Conservation (phyloP, 345 rosid species). For the Melastoma malabathricum region DNA sequence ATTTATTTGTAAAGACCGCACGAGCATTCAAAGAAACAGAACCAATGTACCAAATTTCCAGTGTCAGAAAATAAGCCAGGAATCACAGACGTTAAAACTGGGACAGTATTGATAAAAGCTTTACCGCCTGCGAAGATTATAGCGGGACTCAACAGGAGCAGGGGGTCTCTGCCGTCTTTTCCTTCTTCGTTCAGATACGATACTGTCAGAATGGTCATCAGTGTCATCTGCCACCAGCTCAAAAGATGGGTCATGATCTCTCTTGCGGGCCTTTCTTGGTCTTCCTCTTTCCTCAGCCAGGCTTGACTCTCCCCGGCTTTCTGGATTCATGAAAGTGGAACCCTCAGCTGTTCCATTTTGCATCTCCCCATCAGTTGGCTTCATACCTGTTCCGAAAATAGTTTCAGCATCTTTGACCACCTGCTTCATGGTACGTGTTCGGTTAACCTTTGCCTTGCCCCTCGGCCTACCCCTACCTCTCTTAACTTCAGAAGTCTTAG, state of each 20-base stretch:
- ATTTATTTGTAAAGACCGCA: neutral
- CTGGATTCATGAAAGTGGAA: slow-evolving; percentile 28
- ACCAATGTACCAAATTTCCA: too few species aligned
- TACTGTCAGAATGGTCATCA: slow-evolving; percentile 59
- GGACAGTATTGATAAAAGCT: slow-evolving; percentile 27
- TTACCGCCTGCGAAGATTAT: slow-evolving; percentile 51
- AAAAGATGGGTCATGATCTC: slow-evolving; percentile 28
- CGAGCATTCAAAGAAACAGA: too few species aligned
- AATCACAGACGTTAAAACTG: neutral
- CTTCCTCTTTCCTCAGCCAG: slow-evolving; percentile 26
- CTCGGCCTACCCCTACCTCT: slow-evolving; percentile 28
- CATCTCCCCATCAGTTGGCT: slow-evolving; percentile 27
- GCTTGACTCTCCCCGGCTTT: slow-evolving; percentile 42
- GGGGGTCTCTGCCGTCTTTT: slow-evolving; percentile 54
- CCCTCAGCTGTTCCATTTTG: slow-evolving; percentile 35
- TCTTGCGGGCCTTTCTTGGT: slow-evolving; percentile 46
- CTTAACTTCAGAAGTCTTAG: slow-evolving; percentile 33
- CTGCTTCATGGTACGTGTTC: slow-evolving; percentile 64
- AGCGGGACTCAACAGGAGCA: slow-evolving; percentile 27
- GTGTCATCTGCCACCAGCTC: slow-evolving; percentile 46
- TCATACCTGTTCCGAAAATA: slow-evolving; percentile 45
- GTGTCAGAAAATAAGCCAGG: neutral
- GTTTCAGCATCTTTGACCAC: slow-evolving; percentile 67
- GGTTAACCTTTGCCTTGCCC: slow-evolving; percentile 38
- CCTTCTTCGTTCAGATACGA: slow-evolving; percentile 37